Evolutionary conservation across 78 protist species (phyloP), one percentile per base, ranked within the genome.

Genomic region (Protostelium mycophagum): DNA sequence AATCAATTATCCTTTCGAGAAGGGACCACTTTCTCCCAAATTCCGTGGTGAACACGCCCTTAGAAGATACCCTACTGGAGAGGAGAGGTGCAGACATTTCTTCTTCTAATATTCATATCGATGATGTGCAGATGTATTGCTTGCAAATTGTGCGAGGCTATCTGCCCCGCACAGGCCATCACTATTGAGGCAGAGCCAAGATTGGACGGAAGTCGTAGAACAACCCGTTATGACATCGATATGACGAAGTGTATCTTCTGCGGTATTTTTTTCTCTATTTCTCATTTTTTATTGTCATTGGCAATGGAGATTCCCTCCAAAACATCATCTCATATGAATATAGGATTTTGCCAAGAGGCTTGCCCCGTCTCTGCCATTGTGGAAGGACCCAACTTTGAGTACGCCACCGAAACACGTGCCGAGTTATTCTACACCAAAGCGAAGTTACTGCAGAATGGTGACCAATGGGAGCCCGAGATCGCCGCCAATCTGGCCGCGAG

Each of bases 291-390:
- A 83, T 83, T 83, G 84, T 29, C 29, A 29, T 29, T 29, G 84
- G 29, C 29, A 29, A 83, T 83, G 84, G 29, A 29, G 86, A 85
- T 85, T 35, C 16, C 16, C 73, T 85, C 5, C 16, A 16, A 16
- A 85, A 93, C 91, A 83, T 95, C 91, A 83, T 89, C 92, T 36
- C 95, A 96, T 88, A 90, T 96, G 97, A 91, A 95, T 88, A 95
- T 94, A 0, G 96, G 96, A 90, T 92, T 85, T 85, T 92, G 94
- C 73, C 95, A 88, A 84, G 94, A 93, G 94, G 98, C 98, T 16
- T 97, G 98, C 96, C 98, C 98, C 84, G 98, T 97, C 1, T 97
- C 95, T 39, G 98, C 98, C 83, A 97, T 97, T 86, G 98, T 97
- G 38, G 98, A 97, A 91, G 98, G 98, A 36, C 98, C 98, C 87